Percentiles rank a stretch among this genome's conserved stretches.
phyloP scores from a whole-genome alignment of 768 basidiomycete species.

The Boletus rubescentipes region DNA sequence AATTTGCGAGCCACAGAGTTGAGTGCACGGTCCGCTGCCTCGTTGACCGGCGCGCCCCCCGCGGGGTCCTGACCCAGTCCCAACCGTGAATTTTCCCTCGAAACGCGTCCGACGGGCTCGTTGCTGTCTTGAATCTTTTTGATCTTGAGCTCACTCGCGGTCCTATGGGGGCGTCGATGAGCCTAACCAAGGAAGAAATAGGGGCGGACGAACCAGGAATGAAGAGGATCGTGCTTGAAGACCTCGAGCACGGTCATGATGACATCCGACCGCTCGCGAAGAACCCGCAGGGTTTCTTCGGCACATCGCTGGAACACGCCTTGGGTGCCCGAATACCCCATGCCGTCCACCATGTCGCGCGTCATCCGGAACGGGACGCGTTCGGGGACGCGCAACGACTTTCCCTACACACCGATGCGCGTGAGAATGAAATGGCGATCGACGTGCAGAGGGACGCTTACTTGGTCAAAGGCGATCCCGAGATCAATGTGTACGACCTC shows the following conservation, averaged over 20 bases:
- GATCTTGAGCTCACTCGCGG: slow-evolving; percentile 73
- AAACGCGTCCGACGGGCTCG: slow-evolving; percentile 22
- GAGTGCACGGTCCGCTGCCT: slow-evolving; percentile 89
- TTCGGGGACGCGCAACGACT: slow-evolving; percentile 75
- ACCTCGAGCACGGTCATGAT: slow-evolving; percentile 96
- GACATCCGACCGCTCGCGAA: slow-evolving; percentile 80
- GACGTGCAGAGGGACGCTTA: slow-evolving; percentile 25
- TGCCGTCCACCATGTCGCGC: slow-evolving; percentile 88
- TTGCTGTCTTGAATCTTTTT: slow-evolving; percentile 55
- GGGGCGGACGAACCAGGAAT: slow-evolving; percentile 67
- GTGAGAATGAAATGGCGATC: neutral
- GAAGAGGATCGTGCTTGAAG: slow-evolving; percentile 94
- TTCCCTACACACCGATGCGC: slow-evolving; percentile 55
- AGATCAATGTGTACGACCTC: slow-evolving; percentile 96
- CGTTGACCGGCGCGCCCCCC: slow-evolving; percentile 66
- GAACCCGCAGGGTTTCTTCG: slow-evolving; percentile 90
- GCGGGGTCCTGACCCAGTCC: slow-evolving; percentile 58
- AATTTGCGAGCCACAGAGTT: slow-evolving; percentile 79
- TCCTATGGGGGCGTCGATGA: slow-evolving; percentile 44
- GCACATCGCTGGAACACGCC: slow-evolving; percentile 95
- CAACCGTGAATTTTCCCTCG: slow-evolving; percentile 31
- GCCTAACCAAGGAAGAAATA: neutral
- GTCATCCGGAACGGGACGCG: slow-evolving; percentile 95
- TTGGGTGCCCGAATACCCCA: slow-evolving; percentile 86
- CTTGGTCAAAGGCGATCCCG: slow-evolving; percentile 96